Base-by-base conservation (phyloP, 1,139 yeast species). In the Zygosaccharomyces sapae region DNA sequence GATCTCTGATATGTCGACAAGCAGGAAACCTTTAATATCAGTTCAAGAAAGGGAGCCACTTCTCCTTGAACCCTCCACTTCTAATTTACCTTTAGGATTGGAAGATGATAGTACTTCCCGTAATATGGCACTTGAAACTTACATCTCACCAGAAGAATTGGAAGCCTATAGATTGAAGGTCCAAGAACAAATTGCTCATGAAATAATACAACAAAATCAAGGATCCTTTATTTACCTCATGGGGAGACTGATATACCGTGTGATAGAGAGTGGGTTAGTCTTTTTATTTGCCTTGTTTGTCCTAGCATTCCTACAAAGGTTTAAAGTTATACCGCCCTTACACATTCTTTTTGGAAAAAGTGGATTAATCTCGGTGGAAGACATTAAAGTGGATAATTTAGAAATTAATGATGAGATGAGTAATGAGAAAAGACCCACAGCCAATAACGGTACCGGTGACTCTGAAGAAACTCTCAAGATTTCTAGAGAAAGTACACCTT, bases 261-360 rank as follows among this genome's bases (percentile, higher is more conserved):
- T 79, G 20, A 53, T 76, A 33, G 85, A 80, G 58, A 80, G 79
- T 52, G 65, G 77, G 2, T 61, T 75, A 20, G 73, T 79, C 16
- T 65, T 79, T 31, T 43, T 72, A 12, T 58, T 73, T 46, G 51
- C 72, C 52, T 53, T 67, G 42, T 53, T 69, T 38, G 37, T 68
- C 43, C 47, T 70, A 45, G 55, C 66, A 47, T 52, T 69, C 27
- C 58, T 75, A 47, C 68, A 75, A 54, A 59, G 70, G 42, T 58
- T 71, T 47, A 71, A 72, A 25, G 63, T 73, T 62, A 52, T 72
- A 10, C 75, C 74, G 18, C 76, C 70, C 48, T 56, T 67, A 44
- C 61, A 55, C 47, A 60, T 55, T 12, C 40, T 65, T 1, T 47
- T 69, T 20, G 66, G 62, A 39, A 63, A 55, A 45, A 58, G 61